Percentiles rank a stretch among this genome's conserved stretches.
phyloP scores from a whole-genome alignment of 2,329 filamentous ascomycete species.

The Xylaria polymorpha region DNA sequence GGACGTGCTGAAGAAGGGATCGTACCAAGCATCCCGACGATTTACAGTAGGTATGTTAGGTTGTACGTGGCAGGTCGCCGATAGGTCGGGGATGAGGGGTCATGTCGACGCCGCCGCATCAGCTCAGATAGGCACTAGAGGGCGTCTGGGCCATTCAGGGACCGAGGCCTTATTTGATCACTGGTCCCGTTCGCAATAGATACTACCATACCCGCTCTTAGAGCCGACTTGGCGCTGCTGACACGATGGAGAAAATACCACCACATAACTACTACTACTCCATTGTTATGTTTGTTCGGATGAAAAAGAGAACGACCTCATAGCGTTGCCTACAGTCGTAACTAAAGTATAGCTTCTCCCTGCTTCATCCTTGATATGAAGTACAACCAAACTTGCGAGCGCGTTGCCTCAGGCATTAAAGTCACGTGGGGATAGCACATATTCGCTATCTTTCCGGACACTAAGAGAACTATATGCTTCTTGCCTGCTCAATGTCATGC shows the following conservation, averaged over 20 bases:
- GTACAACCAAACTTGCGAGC: background rate
- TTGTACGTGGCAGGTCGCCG: conserved; percentile 30
- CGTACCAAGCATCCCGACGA: background rate
- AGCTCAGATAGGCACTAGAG: background rate
- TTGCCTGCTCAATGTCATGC: background rate
- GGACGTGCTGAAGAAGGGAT: background rate
- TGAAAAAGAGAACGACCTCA: background rate
- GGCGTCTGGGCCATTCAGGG: too few species aligned
- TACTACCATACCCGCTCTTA: background rate
- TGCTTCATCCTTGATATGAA: background rate
- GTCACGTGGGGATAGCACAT: background rate
- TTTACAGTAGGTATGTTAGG: conserved; percentile 12
- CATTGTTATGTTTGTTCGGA: too few species aligned
- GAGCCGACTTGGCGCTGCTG: background rate
- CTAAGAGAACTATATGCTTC: background rate
- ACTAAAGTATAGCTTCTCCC: background rate
- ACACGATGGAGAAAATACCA: background rate
- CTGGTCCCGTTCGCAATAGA: conserved; percentile 1
- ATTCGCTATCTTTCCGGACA: background rate
- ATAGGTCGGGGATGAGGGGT: conserved; percentile 30
- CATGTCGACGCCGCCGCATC: background rate
- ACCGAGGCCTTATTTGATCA: background rate
- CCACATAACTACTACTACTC: background rate
- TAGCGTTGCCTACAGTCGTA: background rate
- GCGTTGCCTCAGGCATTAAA: background rate